These are phyloP conservation scores for Boletus patriciae DNA, from an alignment of 768 basidiomycete genomes.

Conservation along the genomic window DNA sequence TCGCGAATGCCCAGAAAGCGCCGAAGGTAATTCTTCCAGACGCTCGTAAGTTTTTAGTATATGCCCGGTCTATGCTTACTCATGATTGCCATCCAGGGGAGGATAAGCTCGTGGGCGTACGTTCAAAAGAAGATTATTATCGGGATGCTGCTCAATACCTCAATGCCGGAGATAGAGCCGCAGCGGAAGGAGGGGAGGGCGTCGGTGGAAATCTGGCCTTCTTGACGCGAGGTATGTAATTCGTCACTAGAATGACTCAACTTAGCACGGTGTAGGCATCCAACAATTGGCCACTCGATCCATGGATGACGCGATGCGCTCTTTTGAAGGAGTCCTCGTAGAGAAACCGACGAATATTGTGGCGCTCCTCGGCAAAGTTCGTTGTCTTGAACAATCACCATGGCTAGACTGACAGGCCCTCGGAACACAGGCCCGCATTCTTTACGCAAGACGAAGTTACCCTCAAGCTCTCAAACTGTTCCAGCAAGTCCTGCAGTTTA, in stretches of 20 bases:
- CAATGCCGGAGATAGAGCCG: conserved; percentile 58
- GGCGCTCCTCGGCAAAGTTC: conserved; percentile 83
- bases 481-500: conserved; percentile 77
- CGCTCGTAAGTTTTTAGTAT: conserved; percentile 55
- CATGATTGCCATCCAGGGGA: conserved; percentile 45
- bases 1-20: conserved; percentile 76
- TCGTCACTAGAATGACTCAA: not conserved
- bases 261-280: conserved; percentile 52
- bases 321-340: conserved; percentile 77
- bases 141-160: conserved; percentile 67
- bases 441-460: conserved; percentile 76
- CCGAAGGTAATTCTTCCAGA: conserved; percentile 75
- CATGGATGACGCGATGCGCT: conserved; percentile 77
- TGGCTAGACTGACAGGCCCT: not conserved
- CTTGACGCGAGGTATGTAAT: conserved; percentile 61
- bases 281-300: conserved; percentile 77
- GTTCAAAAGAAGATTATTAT: conserved; percentile 67
- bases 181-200: conserved; percentile 58
- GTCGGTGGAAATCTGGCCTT: conserved; percentile 57
- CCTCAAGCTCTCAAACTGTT: conserved; percentile 80
- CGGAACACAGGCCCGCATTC: conserved; percentile 66
- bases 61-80: not conserved
- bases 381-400: not conserved
- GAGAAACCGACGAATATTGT: conserved; percentile 84
- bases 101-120: conserved; percentile 58